Evolutionary conservation across 345 rosid genomes (phyloP).

Genomic region (Salix exigua): DNA sequence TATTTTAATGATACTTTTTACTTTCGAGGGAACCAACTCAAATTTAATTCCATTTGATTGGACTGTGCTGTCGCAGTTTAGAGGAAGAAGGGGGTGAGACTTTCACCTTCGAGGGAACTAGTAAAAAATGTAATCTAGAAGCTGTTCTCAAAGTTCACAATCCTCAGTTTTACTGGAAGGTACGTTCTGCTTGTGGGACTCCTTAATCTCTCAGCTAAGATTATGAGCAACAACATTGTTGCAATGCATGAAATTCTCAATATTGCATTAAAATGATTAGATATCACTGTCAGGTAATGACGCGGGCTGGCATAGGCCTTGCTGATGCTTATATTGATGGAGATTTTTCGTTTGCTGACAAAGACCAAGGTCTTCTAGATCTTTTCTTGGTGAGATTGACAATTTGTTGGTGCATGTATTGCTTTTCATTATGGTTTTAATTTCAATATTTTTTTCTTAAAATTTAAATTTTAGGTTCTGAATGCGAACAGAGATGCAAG

Average conservation of each 20-base stretch:
- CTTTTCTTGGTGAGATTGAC: constrained; percentile 48
- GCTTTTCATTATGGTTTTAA: background rate
- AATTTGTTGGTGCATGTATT: too few relatives aligned
- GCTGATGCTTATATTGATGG: constrained; percentile 80
- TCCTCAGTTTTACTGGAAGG: constrained; percentile 93
- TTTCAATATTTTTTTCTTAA: background rate
- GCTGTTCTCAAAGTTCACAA: constrained; percentile 51
- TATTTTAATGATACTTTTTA: too few relatives aligned
- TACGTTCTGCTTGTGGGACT: background rate
- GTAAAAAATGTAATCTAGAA: constrained; percentile 36
- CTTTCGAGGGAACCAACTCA: too few relatives aligned
- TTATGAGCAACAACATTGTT: too few relatives aligned
- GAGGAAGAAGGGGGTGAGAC: constrained; percentile 74
- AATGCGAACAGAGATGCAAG: constrained; percentile 55
- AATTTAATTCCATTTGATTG: background rate
- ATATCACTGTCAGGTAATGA: constrained; percentile 51
- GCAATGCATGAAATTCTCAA: too few relatives aligned
- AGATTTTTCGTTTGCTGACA: constrained; percentile 62
- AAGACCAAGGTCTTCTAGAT: constrained; percentile 63
- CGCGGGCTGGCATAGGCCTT: constrained; percentile 77
- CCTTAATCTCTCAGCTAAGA: background rate
- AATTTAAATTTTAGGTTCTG: constrained; percentile 42
- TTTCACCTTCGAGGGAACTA: constrained; percentile 52
- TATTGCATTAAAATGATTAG: background rate
- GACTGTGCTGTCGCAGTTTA: constrained; percentile 31